Base-by-base conservation (phyloP, 768 basidiomycete species). In the Naematelia encephala region DNA sequence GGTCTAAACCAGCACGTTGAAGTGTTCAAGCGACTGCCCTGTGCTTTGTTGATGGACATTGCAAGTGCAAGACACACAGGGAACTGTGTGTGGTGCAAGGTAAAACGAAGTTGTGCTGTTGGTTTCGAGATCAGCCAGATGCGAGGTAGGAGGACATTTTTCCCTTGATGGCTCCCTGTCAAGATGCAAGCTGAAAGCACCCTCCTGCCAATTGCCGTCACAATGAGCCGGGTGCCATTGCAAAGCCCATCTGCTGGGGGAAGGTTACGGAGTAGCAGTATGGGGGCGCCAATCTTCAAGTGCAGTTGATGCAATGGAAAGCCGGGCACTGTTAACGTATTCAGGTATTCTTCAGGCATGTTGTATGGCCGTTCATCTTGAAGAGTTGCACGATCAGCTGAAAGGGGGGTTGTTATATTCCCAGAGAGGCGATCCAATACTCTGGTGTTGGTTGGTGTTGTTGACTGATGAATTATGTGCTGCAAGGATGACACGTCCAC, bases 11-110 rank as follows among this genome's bases (percentile, higher is more conserved):
- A 51, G 82, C 79, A 68, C 55, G 30, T 16, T 66, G 49, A 28
- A 67, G 57, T 71, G 42, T 46, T 76, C 62, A 3, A 82, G 74
- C 14, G 80, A 82, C 68, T 82, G 82, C 82, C 81, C 69, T 82
- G 81, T 1, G 80, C 59, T 63, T 82, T 83, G 71, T 83, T 82
- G 65, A 82, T 81, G 0, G 81, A 77, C 67, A 82, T 77, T 0
- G 80, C 80, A 77, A 82, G 83, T 16, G 79, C 80, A 4, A 82
- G 70, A 2, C 72, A 67, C 13, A 82, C 62, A 28, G 82, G 81
- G 57, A 81, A 82, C 66, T 82, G 81, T 0, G 51, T 48, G 73
- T 63, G 57, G 3, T 27, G 56, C 5, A 82, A 29, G 8, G 52
- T 54, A 29, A 54, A 54, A 5, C 39, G 52, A 5, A 42, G 77